Evolutionary conservation across 345 rosid species (phyloP).

Genomic region (Barbarea vulgaris): DNA sequence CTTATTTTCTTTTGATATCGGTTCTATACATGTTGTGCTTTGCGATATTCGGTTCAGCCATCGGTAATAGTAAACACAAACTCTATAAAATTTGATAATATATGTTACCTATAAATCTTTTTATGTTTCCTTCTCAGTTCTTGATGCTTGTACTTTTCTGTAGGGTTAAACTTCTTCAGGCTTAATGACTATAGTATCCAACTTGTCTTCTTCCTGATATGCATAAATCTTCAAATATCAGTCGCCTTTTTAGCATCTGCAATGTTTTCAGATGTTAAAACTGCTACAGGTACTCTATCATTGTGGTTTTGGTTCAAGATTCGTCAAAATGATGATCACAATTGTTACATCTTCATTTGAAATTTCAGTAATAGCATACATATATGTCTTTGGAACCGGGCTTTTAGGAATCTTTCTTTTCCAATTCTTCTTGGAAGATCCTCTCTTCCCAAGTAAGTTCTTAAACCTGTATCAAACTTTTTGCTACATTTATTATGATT

Average conservation of each 20-base stretch:
- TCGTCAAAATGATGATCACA: neutral
- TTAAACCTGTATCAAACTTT: neutral
- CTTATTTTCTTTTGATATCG: slow-evolving; percentile 72
- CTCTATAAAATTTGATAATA: neutral
- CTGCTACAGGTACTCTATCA: slow-evolving; percentile 75
- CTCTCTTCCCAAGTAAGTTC: slow-evolving; percentile 75
- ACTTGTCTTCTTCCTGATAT: slow-evolving; percentile 67
- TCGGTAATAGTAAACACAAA: slow-evolving; percentile 51
- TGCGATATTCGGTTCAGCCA: slow-evolving; percentile 68
- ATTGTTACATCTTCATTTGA: neutral
- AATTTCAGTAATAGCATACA: slow-evolving; percentile 67
- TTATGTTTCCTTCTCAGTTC: neutral
- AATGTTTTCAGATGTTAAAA: slow-evolving; percentile 75
- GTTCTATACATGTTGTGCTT: slow-evolving; percentile 73
- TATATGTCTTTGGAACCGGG: slow-evolving; percentile 82
- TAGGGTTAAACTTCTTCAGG: slow-evolving; percentile 87
- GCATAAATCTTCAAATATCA: slow-evolving; percentile 81
- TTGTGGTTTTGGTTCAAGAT: neutral
- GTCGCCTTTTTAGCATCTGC: slow-evolving; percentile 75
- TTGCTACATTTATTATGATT: neutral
- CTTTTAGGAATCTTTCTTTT: slow-evolving; percentile 85
- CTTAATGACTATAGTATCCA: slow-evolving; percentile 83
- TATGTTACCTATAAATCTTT: neutral
- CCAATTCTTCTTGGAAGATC: slow-evolving; percentile 65
- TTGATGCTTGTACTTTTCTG: slow-evolving; percentile 31